phyloP scores from a whole-genome alignment of 768 basidiomycete genomes.

The Podaxis mareebaensis region DNA sequence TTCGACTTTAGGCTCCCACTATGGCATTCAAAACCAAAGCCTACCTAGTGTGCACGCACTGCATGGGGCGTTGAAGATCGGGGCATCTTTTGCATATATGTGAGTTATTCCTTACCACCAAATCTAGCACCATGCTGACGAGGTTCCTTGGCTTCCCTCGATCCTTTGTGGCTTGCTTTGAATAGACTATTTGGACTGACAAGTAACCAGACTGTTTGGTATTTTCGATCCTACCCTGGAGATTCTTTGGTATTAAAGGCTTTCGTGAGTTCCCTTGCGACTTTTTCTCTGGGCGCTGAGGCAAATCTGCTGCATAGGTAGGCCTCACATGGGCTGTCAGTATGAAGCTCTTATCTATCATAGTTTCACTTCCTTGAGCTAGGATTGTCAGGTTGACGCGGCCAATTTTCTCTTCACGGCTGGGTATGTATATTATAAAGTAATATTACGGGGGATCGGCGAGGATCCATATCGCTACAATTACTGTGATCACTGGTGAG shows the following conservation, averaged over 20 bases:
- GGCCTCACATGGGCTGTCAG: background rate
- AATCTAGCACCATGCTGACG: too few species aligned
- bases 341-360: too few species aligned
- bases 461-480: background rate
- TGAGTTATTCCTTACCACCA: too few species aligned
- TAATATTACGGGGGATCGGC: background rate
- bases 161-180: too few species aligned
- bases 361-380: background rate
- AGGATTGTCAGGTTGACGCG: background rate
- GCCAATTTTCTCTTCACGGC: background rate
- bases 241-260: background rate
- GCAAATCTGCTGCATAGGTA: background rate
- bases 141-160: too few species aligned
- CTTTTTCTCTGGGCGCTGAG: background rate
- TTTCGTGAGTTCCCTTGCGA: background rate
- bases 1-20: too few species aligned
- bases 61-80: too few species aligned
- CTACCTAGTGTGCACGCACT: too few species aligned
- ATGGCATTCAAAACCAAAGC: too few species aligned
- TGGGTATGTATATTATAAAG: background rate
- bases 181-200: background rate
- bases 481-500: background rate
- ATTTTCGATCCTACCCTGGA: constrained; percentile 4
- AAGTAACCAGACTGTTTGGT: constrained; percentile 2
- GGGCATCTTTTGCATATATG: too few species aligned